Evolutionary conservation across 2,329 filamentous ascomycete species (phyloP).

Genomic region (Chlorencoelia australis): DNA sequence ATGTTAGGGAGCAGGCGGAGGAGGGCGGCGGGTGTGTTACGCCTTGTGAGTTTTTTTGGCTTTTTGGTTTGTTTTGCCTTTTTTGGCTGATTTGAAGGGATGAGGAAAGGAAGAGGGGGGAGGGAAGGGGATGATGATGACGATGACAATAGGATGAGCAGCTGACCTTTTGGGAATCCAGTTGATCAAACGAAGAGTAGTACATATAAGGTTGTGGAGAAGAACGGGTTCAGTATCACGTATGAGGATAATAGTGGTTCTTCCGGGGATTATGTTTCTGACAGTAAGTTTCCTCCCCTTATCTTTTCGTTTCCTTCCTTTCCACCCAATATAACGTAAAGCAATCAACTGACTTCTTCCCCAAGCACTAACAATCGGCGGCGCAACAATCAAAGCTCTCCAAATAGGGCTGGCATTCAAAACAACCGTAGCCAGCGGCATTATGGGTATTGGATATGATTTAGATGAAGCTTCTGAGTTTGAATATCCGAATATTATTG

Average conservation of each 20-base stretch:
- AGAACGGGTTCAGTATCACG: slow-evolving; percentile 43
- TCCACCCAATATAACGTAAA: no score
- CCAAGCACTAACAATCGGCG: slow-evolving; percentile 39
- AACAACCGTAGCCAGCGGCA: slow-evolving; percentile 39
- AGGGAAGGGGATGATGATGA: no score
- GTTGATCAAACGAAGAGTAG: no score
- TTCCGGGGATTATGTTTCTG: slow-evolving; percentile 44
- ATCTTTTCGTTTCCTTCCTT: no score
- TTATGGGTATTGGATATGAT: slow-evolving; percentile 47
- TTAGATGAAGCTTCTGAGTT: slow-evolving; percentile 37
- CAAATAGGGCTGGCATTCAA: slow-evolving; percentile 44
- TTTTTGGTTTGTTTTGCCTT: no score
- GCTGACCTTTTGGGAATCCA: no score
- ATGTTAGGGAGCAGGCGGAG: slow-evolving; percentile 8
- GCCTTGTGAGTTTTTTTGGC: slow-evolving; percentile 33
- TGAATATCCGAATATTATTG: slow-evolving; percentile 21
- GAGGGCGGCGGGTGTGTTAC: slow-evolving; percentile 29
- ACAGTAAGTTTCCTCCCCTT: no score
- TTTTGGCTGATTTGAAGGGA: no score
- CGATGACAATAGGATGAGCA: no score
- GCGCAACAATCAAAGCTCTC: slow-evolving; percentile 36
- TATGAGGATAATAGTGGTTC: slow-evolving; percentile 47
- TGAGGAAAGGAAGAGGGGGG: no score
- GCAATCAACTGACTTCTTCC: slow-evolving; percentile 13
- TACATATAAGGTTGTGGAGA: no score